A percentile compares a stretch with the other conserved stretches of the same genome.
Evolutionary conservation across 2,329 filamentous ascomycete genomes (phyloP).

Genomic region (Botrytis aclada): DNA sequence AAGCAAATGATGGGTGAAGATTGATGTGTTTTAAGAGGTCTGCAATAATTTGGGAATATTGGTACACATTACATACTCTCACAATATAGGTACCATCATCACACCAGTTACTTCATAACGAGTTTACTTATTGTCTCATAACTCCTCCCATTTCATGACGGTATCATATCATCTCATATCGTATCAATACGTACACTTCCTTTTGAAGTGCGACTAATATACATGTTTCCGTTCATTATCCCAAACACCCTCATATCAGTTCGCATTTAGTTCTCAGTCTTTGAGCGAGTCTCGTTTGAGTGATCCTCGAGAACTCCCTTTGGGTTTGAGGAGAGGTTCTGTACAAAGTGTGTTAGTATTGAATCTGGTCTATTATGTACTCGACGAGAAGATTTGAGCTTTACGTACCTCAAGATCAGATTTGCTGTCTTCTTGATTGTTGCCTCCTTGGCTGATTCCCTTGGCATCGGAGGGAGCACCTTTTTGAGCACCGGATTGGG

Average conservation of each 20-base stretch:
- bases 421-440: slow-evolving; percentile 51
- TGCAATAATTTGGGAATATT: background rate
- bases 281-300: slow-evolving; percentile 50
- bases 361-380: background rate
- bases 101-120: background rate
- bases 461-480: slow-evolving; percentile 56
- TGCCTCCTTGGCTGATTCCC: slow-evolving; percentile 52
- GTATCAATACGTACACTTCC: background rate
- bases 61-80: background rate
- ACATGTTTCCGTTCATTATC: background rate
- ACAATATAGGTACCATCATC: background rate
- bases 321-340: slow-evolving; percentile 61
- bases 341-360: slow-evolving; percentile 35
- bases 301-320: slow-evolving; percentile 60
- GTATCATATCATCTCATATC: background rate
- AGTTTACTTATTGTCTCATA: background rate
- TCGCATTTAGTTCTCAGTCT: slow-evolving; percentile 20
- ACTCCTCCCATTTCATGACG: background rate
- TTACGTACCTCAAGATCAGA: slow-evolving; percentile 47
- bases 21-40: no score
- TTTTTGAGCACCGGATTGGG: slow-evolving; percentile 63
- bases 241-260: background rate
- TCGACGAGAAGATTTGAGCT: background rate
- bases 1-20: background rate
- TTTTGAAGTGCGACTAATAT: background rate